These are phyloP conservation scores for Acacia melanoxylon DNA, from an alignment of 306 rosid species.

Conservation along the genomic window DNA sequence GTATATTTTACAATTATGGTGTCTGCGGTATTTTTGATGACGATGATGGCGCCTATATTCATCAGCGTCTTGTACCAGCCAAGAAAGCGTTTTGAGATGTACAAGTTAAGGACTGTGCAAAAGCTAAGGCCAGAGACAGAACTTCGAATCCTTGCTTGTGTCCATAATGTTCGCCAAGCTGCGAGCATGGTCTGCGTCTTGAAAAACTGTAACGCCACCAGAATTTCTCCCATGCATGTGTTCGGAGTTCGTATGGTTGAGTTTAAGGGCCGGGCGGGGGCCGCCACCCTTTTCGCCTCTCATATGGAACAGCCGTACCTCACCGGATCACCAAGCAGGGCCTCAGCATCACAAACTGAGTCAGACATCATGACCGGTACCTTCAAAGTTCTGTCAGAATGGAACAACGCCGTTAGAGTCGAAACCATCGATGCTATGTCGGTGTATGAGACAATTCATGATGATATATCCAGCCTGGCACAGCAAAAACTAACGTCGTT, in stretches of 20 bases:
- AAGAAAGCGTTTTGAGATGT: conserved; percentile 1
- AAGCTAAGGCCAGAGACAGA: conserved; percentile 29
- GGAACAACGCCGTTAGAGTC: conserved; percentile 18
- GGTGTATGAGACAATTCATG: conserved; percentile 36
- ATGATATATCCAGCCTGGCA: conserved; percentile 36
- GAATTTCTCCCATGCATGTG: conserved; percentile 29
- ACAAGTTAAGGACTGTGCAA: conserved; percentile 27
- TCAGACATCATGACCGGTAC: conserved; percentile 23
- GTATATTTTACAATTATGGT: conserved; percentile 15
- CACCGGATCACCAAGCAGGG: background rate
- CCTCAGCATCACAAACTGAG: conserved; percentile 12
- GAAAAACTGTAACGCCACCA: conserved; percentile 27
- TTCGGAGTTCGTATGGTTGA: conserved; percentile 32
- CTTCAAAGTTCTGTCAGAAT: background rate
- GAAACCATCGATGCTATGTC: conserved; percentile 26
- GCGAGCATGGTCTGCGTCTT: conserved; percentile 25
- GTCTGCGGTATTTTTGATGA: conserved; percentile 24
- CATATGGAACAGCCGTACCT: background rate
- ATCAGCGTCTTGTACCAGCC: conserved; percentile 37
- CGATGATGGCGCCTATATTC: conserved; percentile 30
- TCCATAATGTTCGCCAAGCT: conserved; percentile 30
- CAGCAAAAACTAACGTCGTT: conserved; percentile 30
- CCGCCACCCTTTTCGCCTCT: conserved; percentile 33
- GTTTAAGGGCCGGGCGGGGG: conserved; percentile 33
- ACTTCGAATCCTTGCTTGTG: conserved; percentile 34